Evolutionary conservation across 345 rosid species (phyloP).

Genomic region (Psidium guajava): DNA sequence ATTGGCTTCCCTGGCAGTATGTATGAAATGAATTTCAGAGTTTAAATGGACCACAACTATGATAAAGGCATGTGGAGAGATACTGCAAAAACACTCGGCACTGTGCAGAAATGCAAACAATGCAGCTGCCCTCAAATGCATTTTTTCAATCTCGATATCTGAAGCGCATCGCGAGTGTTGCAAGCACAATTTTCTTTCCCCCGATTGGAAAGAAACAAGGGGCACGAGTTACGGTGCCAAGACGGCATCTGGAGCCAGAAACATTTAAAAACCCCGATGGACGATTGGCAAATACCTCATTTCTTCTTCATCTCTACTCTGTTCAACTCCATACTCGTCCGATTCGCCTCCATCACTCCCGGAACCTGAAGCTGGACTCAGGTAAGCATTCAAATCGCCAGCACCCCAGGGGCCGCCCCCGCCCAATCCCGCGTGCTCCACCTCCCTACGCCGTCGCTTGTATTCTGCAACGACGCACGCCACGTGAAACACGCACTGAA

Average conservation of each 20-base stretch:
- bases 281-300: constrained; percentile 23
- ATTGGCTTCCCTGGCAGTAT: neutral
- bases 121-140: neutral
- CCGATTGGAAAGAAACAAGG: neutral
- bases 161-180: neutral
- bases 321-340: constrained; percentile 13
- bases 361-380: constrained; percentile 4
- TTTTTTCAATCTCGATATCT: neutral
- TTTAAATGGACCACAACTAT: neutral
- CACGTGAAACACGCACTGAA: constrained; percentile 63
- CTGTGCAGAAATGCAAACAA: neutral
- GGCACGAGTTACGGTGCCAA: neutral
- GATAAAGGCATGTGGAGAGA: neutral
- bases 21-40: too few relatives aligned
- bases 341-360: constrained; percentile 26
- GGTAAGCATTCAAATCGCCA: constrained; percentile 10
- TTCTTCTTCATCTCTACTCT: constrained; percentile 17
- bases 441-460: constrained; percentile 27
- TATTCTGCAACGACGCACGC: constrained; percentile 51
- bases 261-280: neutral
- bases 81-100: neutral
- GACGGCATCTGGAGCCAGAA: neutral
- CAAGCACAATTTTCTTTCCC: neutral
- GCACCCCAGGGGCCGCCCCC: neutral
- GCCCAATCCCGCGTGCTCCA: constrained; percentile 1